Evolutionary conservation across 208 protist genomes (phyloP), one percentile per base, ranked within the genome.

Genomic region (Crithidia bombi): DNA sequence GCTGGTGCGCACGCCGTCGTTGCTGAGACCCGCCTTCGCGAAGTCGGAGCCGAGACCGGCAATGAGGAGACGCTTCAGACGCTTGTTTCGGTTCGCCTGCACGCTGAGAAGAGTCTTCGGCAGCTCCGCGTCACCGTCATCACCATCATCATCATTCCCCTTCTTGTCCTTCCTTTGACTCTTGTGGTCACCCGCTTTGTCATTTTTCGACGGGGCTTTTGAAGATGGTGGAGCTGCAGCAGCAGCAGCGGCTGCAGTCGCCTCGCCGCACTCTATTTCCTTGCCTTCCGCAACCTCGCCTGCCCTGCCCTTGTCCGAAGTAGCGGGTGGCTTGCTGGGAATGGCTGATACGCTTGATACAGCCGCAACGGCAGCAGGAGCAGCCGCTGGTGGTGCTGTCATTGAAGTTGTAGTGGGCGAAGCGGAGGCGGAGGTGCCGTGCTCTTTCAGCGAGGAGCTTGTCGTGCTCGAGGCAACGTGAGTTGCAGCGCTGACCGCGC

Each of bases 1-100:
- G 72, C 78, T 87, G 33, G 78, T 87, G 61, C 81, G 81, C 15
- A 83, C 69, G 30, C 81, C 83, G 39, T 87, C 81, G 55, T 73
- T 81, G 55, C 81, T 56, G 9, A 83, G 68, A 9, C 83, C 83
- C 0, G 78, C 83, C 51, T 78, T 75, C 9, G 78, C 74, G 36
- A 92, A 92, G 35, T 77, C 70, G 23, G 50, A 73, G 14, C 87
- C 87, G 39, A 89, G 67, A 15, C 69, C 65, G 1, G 73, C 74
- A 59, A 88, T 82, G 23, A 92, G 63, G 28, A 83, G n/a, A 0
- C 50, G 62, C 75, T 88, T 89, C 39, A 82, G 54, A 15, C 64
- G 58, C 41, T 82, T 73, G 44, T 86, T 91, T 38, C 68, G 75
- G 19, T 63, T 55, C 25, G 41, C 52, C 69, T 67, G 69, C 36